These are phyloP conservation scores for Coelastrella sp. DNA, from an alignment of 139 green algal genomes.

Conservation along the genomic window DNA sequence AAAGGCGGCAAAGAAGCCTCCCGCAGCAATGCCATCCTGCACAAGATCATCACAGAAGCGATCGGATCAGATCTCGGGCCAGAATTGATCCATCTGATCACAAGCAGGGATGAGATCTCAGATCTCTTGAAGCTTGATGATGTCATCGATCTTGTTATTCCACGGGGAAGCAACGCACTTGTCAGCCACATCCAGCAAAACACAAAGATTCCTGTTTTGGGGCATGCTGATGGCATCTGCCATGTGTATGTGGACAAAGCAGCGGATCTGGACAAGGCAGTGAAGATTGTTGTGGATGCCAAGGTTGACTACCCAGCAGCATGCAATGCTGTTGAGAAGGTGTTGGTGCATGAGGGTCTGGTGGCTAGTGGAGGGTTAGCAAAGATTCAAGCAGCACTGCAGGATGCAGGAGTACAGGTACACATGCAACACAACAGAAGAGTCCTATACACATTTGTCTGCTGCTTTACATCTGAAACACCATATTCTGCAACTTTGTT, in stretches of 20 bases:
- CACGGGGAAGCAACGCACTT: constrained; percentile 88
- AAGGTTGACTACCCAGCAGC: constrained; percentile 98
- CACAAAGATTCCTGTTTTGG: constrained; percentile 98
- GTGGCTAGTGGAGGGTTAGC: constrained; percentile 51
- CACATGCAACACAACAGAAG: not conserved
- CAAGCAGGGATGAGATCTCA: constrained; percentile 45
- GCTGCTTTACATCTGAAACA: too few relatives aligned
- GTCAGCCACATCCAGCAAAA: constrained; percentile 69
- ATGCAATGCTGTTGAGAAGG: constrained; percentile 99
- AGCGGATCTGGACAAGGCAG: constrained; percentile 69
- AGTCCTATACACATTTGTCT: too few relatives aligned
- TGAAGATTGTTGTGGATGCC: constrained; percentile 78
- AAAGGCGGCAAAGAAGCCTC: constrained; percentile 98
- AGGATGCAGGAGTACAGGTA: constrained; percentile 61
- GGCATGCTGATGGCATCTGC: constrained; percentile 98
- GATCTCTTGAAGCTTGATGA: constrained; percentile 94
- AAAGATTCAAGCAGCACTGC: constrained; percentile 69
- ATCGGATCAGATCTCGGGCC: constrained; percentile 57
- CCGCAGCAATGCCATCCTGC: constrained; percentile 86
- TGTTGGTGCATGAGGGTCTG: constrained; percentile 76
- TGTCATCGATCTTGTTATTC: constrained; percentile 98
- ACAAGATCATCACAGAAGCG: constrained; percentile 64
- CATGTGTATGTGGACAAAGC: constrained; percentile 96
- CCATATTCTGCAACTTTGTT: too few relatives aligned
- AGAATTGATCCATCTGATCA: constrained; percentile 92